A percentile compares a stretch with the other conserved stretches of the same genome.
Conservation (phyloP, 2,329 filamentous ascomycete genomes). For the Aschersonia sp. region DNA sequence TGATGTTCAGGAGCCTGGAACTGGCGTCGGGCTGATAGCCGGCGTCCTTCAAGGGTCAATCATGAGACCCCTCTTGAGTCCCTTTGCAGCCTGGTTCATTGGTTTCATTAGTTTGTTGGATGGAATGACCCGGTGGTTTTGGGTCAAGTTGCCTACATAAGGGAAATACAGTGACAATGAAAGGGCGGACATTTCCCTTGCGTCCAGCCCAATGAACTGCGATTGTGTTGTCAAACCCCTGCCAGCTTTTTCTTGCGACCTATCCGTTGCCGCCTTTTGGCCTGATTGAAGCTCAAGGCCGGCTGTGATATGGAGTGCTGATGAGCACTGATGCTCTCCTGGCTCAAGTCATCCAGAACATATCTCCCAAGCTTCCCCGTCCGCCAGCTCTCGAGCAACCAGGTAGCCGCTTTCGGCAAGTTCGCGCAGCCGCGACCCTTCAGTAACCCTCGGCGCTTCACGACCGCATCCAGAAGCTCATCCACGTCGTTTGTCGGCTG, state of each 20-base stretch:
- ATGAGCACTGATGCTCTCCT: slow-evolving; percentile 37
- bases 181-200: too few relatives aligned
- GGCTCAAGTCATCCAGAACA: slow-evolving; percentile 60
- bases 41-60: too few relatives aligned
- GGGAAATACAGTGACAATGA: too few relatives aligned
- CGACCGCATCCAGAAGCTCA: slow-evolving; percentile 56
- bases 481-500: slow-evolving; percentile 74
- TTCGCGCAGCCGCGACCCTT: slow-evolving; percentile 58
- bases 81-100: too few relatives aligned
- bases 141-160: too few relatives aligned
- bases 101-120: too few relatives aligned
- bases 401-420: slow-evolving; percentile 58
- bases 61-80: too few relatives aligned
- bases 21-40: too few relatives aligned
- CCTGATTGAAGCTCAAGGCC: slow-evolving; percentile 50
- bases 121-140: too few relatives aligned
- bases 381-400: slow-evolving; percentile 73
- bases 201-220: neutral
- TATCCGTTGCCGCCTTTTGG: slow-evolving; percentile 50
- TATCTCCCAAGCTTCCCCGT: slow-evolving; percentile 62
- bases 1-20: too few relatives aligned
- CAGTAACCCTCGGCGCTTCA: slow-evolving; percentile 60
- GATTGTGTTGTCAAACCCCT: neutral
- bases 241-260: slow-evolving; percentile 29
- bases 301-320: slow-evolving; percentile 31